Evolutionary conservation across 305 asterid species (phyloP), one percentile per base, ranked within the genome.

Genomic region (Vinca major): DNA sequence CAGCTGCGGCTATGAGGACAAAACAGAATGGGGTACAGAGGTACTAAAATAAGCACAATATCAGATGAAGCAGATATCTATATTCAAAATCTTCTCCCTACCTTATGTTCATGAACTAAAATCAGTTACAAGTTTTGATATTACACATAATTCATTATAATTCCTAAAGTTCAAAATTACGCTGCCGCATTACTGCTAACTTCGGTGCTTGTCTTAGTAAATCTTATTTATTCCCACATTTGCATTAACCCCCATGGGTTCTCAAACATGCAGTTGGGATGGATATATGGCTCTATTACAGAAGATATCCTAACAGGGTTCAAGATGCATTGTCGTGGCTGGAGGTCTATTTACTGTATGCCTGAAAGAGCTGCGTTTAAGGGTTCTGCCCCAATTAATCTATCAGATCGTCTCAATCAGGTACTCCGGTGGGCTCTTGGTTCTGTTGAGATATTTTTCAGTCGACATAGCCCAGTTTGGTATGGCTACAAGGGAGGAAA

Each of bases 281-380:
- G 98, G 96, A 92, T 92, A 74, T 92, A 92, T 33, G 98, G 98
- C 61, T 92, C 98, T 13, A 88, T 92, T 82, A 92, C 96, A 54
- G 98, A 92, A 73, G 98, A 92, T 65, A 92, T 92, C 87, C 71
- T 92, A 71, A 92, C 98, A 16, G 98, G 98, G 14, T 92, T 92
- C 85, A 92, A 92, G 83, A 92, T 92, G 98, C 98, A 92, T 66
- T 89, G 96, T 65, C 96, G 98, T 39, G 98, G 98, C 36, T 92
- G 98, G 98, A 85, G 96, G 68, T 92, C 98, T 2, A 83, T 92
- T 36, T 89, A 92, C 85, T 92, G 98, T 66, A 88, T 92, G 98
- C 96, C 98, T 17, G 80, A 83, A 71, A 73, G 85, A 69, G 79
- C 98, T 10, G 98, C 98, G 40, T 91, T 91, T 67, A 91, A 91